These are phyloP conservation scores for Camellia lanceoleosa DNA, from an alignment of 148 eudicot genomes.

Conservation along the genomic window DNA sequence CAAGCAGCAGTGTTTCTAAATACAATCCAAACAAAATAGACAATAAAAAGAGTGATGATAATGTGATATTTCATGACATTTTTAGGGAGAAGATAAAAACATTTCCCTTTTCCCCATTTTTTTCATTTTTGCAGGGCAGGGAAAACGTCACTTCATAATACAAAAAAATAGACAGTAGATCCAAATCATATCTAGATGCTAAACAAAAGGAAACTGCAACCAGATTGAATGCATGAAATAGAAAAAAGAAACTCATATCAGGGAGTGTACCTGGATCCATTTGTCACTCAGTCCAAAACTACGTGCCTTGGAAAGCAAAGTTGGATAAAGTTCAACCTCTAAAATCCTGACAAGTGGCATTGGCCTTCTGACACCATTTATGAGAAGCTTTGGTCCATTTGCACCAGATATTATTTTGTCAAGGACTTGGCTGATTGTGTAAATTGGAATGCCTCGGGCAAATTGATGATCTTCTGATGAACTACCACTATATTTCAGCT, in stretches of 20 bases:
- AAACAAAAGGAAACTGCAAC: background rate
- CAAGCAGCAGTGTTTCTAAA: background rate
- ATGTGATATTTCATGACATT: background rate
- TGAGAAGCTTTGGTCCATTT: constrained; percentile 70
- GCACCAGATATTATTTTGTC: constrained; percentile 74
- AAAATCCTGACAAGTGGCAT: constrained; percentile 88
- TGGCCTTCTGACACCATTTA: constrained; percentile 79
- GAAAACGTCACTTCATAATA: background rate
- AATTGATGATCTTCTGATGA: constrained; percentile 92
- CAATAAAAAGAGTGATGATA: background rate
- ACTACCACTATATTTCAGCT: constrained; percentile 73
- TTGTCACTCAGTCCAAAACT: constrained; percentile 83
- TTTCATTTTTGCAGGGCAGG: background rate
- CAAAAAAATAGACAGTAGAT: background rate
- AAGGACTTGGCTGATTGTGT: constrained; percentile 76
- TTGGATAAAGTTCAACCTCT: constrained; percentile 91
- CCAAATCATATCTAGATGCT: background rate
- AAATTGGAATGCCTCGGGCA: constrained; percentile 89
- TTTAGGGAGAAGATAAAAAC: background rate
- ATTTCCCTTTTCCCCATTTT: background rate
- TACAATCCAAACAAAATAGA: background rate
- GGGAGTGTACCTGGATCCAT: constrained; percentile 73
- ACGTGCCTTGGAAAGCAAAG: constrained; percentile 90
- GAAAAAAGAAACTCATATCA: background rate
- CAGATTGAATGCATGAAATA: background rate